Base-by-base conservation (phyloP, 495 filamentous ascomycete species). In the Annulohypoxylon stygium region DNA sequence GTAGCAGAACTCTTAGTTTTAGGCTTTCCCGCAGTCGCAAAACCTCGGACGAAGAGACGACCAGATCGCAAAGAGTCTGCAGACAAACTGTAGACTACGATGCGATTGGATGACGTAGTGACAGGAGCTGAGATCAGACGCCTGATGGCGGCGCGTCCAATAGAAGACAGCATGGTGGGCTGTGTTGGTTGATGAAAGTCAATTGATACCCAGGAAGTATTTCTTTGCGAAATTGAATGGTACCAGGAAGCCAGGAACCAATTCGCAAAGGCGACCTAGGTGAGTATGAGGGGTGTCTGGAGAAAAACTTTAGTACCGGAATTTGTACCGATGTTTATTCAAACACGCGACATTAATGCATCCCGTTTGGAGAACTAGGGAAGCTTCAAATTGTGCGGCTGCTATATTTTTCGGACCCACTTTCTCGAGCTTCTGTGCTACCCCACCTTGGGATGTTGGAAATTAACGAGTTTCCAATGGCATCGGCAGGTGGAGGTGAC, bases 81-180 rank as follows among this genome's bases (percentile, higher is more conserved):
- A 16, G 64, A 61, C 14, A 74, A 43, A 47, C 74, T 65, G 45
- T 65, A 66, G 53, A 54, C 57, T n/a, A 48, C 69, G 43, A 64
- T 64, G 58, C 64, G 71, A 54, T 23, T 50, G 30, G 53, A 62
- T 62, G 71, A 68, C 45, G 72, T 64, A 43, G 69, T 58, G n/a
- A 65, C 4, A 54, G 66, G 20, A 26, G 73, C 55, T 39, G 76
- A 74, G 53, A 69, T 72, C 51, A 79, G 57, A 10, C 79, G 76
- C 61, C 70, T 61, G 26, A 79, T 68, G 4, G 82, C 75, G 50
- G 74, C 70, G 67, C 81, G 80, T 58, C 78, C 79, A 20, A 83
- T 75, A 25, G 70, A 75, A 63, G 76, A 79, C 36, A 84, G 66
- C 82, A 84, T 84, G 53, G n/a, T 73, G 51, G 43, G 43, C 43